Conservation (phyloP, 2,329 filamentous ascomycete species). For the Penicillium verrucosum region DNA sequence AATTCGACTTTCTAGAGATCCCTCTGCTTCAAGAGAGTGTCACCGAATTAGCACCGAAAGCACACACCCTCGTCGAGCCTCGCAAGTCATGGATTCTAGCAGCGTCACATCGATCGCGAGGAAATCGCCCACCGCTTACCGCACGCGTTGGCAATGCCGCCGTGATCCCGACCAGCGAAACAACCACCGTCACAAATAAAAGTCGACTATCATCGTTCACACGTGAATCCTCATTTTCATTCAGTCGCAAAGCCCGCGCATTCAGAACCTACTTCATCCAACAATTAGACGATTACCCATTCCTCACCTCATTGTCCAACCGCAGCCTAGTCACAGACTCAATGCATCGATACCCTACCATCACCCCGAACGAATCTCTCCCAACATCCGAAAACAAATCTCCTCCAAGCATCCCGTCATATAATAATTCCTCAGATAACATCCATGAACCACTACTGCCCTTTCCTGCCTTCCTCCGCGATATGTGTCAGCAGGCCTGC, state of each 20-base stretch:
- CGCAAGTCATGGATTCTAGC: constrained; percentile 13
- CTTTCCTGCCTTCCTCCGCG: constrained; percentile 12
- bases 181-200: constrained; percentile 18
- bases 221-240: constrained; percentile 23
- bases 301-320: constrained; percentile 22
- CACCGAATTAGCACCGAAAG: constrained; percentile 9
- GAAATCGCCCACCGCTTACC: constrained; percentile 16
- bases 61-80: constrained; percentile 3
- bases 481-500: constrained; percentile 36
- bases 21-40: constrained; percentile 27
- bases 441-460: background rate
- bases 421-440: background rate
- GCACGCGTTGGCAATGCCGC: constrained; percentile 9
- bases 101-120: constrained; percentile 15
- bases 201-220: constrained; percentile 15
- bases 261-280: constrained; percentile 32
- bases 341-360: constrained; percentile 6
- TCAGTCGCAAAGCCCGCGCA: constrained; percentile 29
- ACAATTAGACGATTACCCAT: constrained; percentile 28
- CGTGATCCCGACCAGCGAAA: constrained; percentile 16
- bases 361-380: constrained; percentile 12
- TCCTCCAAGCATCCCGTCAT: background rate
- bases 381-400: constrained; percentile 10
- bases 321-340: constrained; percentile 11
- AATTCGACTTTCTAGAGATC: constrained; percentile 18